Evolutionary conservation across 805 yeast genomes (phyloP), one percentile per base, ranked within the genome.

Genomic region (Suhomyces sp.): DNA sequence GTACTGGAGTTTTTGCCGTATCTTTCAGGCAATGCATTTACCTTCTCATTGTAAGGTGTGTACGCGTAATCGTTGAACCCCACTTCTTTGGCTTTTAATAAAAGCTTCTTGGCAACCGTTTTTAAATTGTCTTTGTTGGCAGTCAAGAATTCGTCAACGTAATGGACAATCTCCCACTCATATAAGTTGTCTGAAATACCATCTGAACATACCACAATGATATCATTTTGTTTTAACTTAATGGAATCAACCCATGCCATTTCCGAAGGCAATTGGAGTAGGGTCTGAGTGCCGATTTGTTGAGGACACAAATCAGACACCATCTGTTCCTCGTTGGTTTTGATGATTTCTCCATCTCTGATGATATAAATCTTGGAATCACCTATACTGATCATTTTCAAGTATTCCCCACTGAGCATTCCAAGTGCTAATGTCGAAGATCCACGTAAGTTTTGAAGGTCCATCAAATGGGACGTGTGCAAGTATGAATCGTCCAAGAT

Each of bases 131-230:
- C 50, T 28, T 57, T 54, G 26, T 55, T 52, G 16, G 20, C 19
- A 18, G 53, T 55, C 16, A 67, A 22, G 24, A 47, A 59, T 22
- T 58, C 61, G 24, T 63, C 62, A 13, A 74, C 48, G 20, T 57
- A 54, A 20, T 66, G 56, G 20, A 59, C 41, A 6, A 75, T 64
- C 49, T 75, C 80, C 54, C 68, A 66, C 16, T 66, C 68, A 46
- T 69, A 75, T 25, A 75, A 52, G 44, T 75, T 75, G 48, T 75
- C 81, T 1, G 76, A 64, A 7, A 75, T 64, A 1, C 81, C 81
- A 48, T 75, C 81, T 1, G 78, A 70, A 40, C 78, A 72, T 39
- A 73, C 43, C 13, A 74, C 50, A 1, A 75, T 48, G 8, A 74
- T 45, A 43, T 75, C 81, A 28, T 63, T 55, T 25, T 58, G 64